These are phyloP conservation scores for Pichia exigua DNA, from an alignment of 805 yeast species.

Conservation along the genomic window DNA sequence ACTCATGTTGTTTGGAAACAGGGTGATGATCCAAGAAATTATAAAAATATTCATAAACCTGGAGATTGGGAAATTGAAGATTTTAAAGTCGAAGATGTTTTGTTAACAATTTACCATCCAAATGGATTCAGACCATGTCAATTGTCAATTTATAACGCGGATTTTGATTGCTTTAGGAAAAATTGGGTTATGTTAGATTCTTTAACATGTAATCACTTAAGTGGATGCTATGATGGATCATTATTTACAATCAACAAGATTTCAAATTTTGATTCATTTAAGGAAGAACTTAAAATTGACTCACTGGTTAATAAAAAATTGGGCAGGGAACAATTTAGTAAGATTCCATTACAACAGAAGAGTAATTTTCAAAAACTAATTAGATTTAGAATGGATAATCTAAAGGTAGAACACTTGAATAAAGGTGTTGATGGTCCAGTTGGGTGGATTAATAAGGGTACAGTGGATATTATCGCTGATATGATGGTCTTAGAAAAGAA, in stretches of 20 bases:
- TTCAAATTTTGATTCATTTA: slow-evolving; percentile 48
- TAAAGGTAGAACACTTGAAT: slow-evolving; percentile 82
- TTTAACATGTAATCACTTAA: slow-evolving; percentile 71
- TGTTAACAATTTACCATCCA: slow-evolving; percentile 80
- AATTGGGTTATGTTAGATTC: slow-evolving; percentile 92
- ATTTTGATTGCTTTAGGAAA: slow-evolving; percentile 68
- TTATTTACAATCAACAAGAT: slow-evolving; percentile 84
- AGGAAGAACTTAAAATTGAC: slow-evolving; percentile 23
- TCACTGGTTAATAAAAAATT: slow-evolving; percentile 17
- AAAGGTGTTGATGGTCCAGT: slow-evolving; percentile 90
- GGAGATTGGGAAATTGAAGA: slow-evolving; percentile 92
- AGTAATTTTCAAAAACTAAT: slow-evolving; percentile 43
- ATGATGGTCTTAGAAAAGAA: slow-evolving; percentile 60
- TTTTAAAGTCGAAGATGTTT: slow-evolving; percentile 75
- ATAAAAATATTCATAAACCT: slow-evolving; percentile 61
- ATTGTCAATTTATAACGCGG: slow-evolving; percentile 83
- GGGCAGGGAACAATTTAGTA: slow-evolving; percentile 13
- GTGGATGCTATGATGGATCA: slow-evolving; percentile 91
- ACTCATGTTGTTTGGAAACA: slow-evolving; percentile 79
- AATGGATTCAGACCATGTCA: slow-evolving; percentile 72
- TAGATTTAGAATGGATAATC: slow-evolving; percentile 74
- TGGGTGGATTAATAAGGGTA: slow-evolving; percentile 93
- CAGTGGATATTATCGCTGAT: slow-evolving; percentile 90
- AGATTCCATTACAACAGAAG: slow-evolving; percentile 11
- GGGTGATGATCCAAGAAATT: slow-evolving; percentile 75